Evolutionary conservation across 2,329 filamentous ascomycete species (phyloP).

Genomic region (Fusarium sp.): DNA sequence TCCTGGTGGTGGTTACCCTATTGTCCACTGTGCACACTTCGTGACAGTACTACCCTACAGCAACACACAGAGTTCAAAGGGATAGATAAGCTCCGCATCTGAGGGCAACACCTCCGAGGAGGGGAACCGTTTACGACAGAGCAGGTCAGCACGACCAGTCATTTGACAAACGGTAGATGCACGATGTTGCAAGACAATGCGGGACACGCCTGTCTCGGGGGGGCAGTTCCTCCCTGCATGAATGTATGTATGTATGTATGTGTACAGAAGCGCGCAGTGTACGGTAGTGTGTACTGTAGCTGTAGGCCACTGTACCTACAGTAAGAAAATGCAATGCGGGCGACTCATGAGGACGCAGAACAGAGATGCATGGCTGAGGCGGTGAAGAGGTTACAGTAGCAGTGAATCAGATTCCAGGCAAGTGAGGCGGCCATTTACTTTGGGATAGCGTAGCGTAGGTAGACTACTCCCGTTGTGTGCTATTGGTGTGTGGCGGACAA

Average conservation of each 20-base stretch:
- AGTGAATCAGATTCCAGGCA: not conserved
- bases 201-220: conserved; percentile 13
- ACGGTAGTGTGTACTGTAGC: not conserved
- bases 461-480: not conserved
- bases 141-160: not conserved
- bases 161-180: conserved; percentile 16
- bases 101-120: conserved; percentile 6
- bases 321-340: not conserved
- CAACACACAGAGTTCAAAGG: not conserved
- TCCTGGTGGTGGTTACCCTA: conserved; percentile 18
- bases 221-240: conserved; percentile 3
- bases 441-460: conserved; percentile 5
- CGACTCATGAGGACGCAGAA: conserved; percentile 16
- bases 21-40: not conserved
- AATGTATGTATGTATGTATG: not conserved
- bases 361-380: conserved; percentile 29
- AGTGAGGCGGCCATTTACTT: not conserved
- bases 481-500: conserved; percentile 18
- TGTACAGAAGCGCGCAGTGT: not conserved
- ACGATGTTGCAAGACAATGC: conserved; percentile 19
- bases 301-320: conserved; percentile 18
- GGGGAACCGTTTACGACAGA: not conserved
- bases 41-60: not conserved
- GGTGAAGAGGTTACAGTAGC: conserved; percentile 20
- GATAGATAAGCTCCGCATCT: conserved; percentile 11